Evolutionary conservation across 306 rosid genomes (phyloP).

Genomic region (Adenanthera pavonina): DNA sequence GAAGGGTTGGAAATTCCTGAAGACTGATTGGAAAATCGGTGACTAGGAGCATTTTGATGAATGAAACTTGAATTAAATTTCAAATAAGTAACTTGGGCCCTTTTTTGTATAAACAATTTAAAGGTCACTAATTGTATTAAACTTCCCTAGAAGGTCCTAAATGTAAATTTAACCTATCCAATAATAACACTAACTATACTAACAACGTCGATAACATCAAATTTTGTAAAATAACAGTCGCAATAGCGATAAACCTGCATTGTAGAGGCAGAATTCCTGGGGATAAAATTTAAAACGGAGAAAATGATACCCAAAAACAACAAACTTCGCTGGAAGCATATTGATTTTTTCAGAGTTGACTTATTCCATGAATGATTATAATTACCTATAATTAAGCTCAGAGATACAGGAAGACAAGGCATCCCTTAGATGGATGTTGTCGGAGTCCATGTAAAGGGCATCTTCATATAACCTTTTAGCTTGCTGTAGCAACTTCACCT

Average conservation of each 20-base stretch:
- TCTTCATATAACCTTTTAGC: constrained; percentile 89
- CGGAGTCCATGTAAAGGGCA: constrained; percentile 75
- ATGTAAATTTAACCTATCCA: neutral
- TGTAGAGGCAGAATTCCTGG: neutral
- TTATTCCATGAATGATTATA: constrained; percentile 41
- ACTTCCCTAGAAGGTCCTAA: too few species aligned
- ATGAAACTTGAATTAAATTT: too few species aligned
- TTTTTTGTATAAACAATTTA: too few species aligned
- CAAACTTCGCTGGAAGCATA: neutral
- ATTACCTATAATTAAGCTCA: constrained; percentile 64
- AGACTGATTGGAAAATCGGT: too few species aligned
- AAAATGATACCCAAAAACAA: neutral
- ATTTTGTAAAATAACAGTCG: neutral
- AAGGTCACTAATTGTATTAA: too few species aligned
- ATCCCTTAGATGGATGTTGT: constrained; percentile 72
- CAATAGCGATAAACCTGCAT: neutral
- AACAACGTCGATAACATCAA: neutral
- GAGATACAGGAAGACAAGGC: constrained; percentile 74
- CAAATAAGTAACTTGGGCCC: too few species aligned
- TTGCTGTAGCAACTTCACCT: constrained; percentile 79
- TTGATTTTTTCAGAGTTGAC: neutral
- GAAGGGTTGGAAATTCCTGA: too few species aligned
- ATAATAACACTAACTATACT: neutral
- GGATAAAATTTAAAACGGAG: neutral
- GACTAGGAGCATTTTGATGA: too few species aligned